Base-by-base conservation (phyloP, 257 asterid species). In the Ilex aquifolium region DNA sequence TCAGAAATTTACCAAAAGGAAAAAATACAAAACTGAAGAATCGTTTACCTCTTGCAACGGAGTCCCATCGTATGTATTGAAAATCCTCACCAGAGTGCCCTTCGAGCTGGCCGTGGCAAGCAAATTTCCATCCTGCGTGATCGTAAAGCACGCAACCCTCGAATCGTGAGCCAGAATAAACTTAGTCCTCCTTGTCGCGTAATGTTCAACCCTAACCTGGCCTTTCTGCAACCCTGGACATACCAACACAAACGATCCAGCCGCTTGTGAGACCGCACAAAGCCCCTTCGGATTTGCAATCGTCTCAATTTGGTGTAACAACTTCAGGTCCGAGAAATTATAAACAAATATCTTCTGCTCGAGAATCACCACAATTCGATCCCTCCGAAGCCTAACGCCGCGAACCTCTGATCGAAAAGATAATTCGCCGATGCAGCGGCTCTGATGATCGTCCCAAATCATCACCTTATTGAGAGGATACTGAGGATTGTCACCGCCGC, bases 221-320 rank as follows among this genome's bases (percentile, higher is more conserved):
- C 52, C 52, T 14, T 46, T 46, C 52, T 11, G 52, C 52, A 46
- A 46, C 52, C 52, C 52, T 10, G 13, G 13, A 14, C 52, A 46
- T 0, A 46, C 52, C 13, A 46, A 46, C 52, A 46, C 52, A 46
- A 46, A 46, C 52, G 52, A 46, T 10, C 10, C 52, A 46, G 32
- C 0, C 29, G 59, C 66, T 48, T 31, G 63, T 10, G 75, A 69
- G 21, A 74, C 29, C 30, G 39, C 75, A 13, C 76, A 74, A 53
- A 74, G 15, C 14, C 79, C 75, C 55, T 17, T 63, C 3, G 72
- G 72, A 52, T 74, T 74, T 4, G 64, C 64, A 60, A 10, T 13
- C 2, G 79, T 74, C 57, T 74, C 79, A 14, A 74, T 74, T 65
- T 65, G 58, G 56, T 52, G 69, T 10, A 70, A n/a, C 67, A 65